Evolutionary conservation across 2,329 filamentous ascomycete species (phyloP).

Genomic region (Hypoxylon sp.): DNA sequence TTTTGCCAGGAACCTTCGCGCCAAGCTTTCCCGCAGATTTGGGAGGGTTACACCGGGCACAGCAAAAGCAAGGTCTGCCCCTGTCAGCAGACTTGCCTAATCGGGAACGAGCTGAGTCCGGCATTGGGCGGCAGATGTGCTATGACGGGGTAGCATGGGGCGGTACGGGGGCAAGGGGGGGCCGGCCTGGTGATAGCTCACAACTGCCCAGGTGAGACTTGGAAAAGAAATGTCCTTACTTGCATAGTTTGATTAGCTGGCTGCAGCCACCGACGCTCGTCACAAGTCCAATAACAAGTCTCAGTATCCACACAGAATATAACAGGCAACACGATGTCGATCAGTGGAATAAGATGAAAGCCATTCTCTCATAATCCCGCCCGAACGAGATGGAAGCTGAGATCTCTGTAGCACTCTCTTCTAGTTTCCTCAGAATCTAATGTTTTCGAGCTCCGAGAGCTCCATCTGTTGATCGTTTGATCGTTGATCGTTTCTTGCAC

Average conservation of each 20-base stretch:
- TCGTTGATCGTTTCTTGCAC: neutral
- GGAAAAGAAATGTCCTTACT: constrained; percentile 25
- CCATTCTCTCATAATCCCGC: constrained; percentile 12
- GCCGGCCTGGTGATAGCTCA: constrained; percentile 28
- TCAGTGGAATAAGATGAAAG: constrained; percentile 19
- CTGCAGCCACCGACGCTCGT: constrained; percentile 29
- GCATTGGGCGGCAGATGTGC: constrained; percentile 12
- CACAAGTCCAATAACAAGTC: constrained; percentile 20
- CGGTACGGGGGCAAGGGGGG: neutral
- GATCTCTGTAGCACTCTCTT: constrained; percentile 19
- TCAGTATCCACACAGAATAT: constrained; percentile 29
- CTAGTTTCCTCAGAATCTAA: constrained; percentile 14
- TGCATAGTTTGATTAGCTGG: constrained; percentile 35
- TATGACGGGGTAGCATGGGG: neutral
- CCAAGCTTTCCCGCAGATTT: constrained; percentile 23
- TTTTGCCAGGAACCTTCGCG: constrained; percentile 27
- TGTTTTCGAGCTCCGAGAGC: constrained; percentile 5
- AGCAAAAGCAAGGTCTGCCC: constrained; percentile 16
- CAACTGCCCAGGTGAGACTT: constrained; percentile 16
- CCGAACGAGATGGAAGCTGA: constrained; percentile 5
- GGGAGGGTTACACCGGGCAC: constrained; percentile 2
- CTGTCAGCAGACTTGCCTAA: constrained; percentile 35
- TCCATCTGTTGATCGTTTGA: constrained; percentile 15
- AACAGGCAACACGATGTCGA: constrained; percentile 34
- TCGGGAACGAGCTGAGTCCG: constrained; percentile 34